These are phyloP conservation scores for Zygosaccharomyces bailii DNA, from an alignment of 805 yeast species.

Conservation along the genomic window DNA sequence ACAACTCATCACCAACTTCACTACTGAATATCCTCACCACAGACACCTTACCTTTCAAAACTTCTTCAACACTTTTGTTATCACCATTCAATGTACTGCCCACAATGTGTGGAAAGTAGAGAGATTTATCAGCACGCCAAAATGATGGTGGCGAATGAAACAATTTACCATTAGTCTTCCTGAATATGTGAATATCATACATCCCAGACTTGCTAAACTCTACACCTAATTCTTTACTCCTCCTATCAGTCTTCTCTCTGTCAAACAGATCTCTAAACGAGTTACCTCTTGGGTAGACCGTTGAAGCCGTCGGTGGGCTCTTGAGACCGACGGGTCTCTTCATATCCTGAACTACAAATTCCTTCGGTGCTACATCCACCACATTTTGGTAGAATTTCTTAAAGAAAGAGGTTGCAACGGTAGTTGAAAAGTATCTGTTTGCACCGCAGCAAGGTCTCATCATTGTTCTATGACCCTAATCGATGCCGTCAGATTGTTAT, in stretches of 20 bases:
- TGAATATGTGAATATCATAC: slow-evolving; percentile 58
- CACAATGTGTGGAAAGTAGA: slow-evolving; percentile 76
- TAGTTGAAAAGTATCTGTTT: slow-evolving; percentile 6
- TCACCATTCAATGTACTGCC: slow-evolving; percentile 49
- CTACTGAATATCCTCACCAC: slow-evolving; percentile 32
- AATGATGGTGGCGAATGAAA: slow-evolving; percentile 79
- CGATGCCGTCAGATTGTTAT: neutral
- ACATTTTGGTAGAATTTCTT: slow-evolving; percentile 36
- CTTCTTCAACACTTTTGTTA: slow-evolving; percentile 30
- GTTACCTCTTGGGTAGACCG: slow-evolving; percentile 42
- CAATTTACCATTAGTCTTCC: slow-evolving; percentile 78
- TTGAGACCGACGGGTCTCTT: slow-evolving; percentile 47
- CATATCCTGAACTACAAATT: slow-evolving; percentile 36
- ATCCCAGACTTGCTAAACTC: slow-evolving; percentile 68
- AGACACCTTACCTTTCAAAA: slow-evolving; percentile 30
- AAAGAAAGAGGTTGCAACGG: slow-evolving; percentile 19
- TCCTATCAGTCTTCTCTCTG: slow-evolving; percentile 43
- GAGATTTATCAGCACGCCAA: slow-evolving; percentile 67
- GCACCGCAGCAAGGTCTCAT: slow-evolving; percentile 1
- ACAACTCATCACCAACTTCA: slow-evolving; percentile 64
- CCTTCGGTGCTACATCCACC: slow-evolving; percentile 38
- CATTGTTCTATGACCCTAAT: neutral
- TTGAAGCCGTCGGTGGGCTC: slow-evolving; percentile 35
- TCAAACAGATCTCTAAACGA: slow-evolving; percentile 46
- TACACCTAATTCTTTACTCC: slow-evolving; percentile 53